These are phyloP conservation scores for Persicaria tinctoria DNA, from an alignment of 148 eudicot genomes.

Conservation along the genomic window DNA sequence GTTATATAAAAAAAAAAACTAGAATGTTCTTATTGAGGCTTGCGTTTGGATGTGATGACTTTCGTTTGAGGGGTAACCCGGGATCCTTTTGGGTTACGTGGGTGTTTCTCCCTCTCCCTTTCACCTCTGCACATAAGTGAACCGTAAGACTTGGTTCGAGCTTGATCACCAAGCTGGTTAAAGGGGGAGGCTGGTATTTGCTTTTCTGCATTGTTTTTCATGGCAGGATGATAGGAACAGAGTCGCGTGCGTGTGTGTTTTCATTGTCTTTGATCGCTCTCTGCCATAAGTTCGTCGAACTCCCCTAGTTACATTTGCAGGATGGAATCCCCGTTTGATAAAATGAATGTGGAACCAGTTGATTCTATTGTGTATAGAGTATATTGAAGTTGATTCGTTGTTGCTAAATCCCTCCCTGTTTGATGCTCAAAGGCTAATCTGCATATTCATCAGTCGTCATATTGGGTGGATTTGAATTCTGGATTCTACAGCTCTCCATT, in stretches of 20 bases:
- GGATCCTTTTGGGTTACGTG: not conserved
- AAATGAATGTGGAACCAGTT: not conserved
- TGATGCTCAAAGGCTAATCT: not conserved
- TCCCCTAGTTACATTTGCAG: not conserved
- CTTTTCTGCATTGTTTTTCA: not conserved
- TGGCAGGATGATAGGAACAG: constrained; percentile 3
- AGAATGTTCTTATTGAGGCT: not conserved
- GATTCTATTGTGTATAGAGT: constrained; percentile 7
- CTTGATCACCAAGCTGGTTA: constrained; percentile 11
- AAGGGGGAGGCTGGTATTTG: constrained; percentile 4
- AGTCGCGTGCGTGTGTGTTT: not conserved
- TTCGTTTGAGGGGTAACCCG: not conserved
- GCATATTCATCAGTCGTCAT: too few relatives aligned
- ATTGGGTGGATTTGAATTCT: too few relatives aligned
- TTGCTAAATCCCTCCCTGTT: not conserved
- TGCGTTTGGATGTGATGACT: constrained; percentile 1
- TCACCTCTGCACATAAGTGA: constrained; percentile 12
- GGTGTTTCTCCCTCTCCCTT: constrained; percentile 3
- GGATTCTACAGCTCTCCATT: too few relatives aligned
- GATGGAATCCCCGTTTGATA: not conserved
- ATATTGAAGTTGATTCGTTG: too few relatives aligned
- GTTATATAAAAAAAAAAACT: not conserved
- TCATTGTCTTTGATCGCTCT: not conserved
- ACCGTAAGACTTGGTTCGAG: constrained; percentile 11
- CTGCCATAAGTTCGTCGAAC: constrained; percentile 2